A percentile compares a stretch with the other conserved stretches of the same genome.
These are phyloP conservation scores for Trichoderma oligosporum DNA, from an alignment of 2,329 filamentous ascomycete species.

Conservation along the genomic window DNA sequence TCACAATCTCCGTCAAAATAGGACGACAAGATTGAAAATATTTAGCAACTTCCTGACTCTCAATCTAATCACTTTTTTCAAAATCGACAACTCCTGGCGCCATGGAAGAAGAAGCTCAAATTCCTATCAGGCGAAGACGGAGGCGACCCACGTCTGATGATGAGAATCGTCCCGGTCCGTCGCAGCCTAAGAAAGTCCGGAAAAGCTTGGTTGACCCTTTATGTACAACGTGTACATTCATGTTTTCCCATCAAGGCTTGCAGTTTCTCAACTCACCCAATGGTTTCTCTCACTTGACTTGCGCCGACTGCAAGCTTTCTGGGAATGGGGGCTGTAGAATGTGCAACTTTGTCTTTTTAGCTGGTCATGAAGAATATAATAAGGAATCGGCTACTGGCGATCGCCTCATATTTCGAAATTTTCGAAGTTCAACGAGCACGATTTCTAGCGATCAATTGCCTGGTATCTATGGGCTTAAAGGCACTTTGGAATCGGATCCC, in stretches of 20 bases:
- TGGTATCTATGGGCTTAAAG: neutral
- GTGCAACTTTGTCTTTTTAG: neutral
- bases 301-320: neutral
- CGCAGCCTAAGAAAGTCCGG: neutral
- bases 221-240: neutral
- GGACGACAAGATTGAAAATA: too few relatives aligned
- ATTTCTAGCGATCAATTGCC: neutral
- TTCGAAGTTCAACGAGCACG: neutral
- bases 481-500: neutral
- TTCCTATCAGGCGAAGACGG: neutral
- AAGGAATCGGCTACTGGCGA: neutral
- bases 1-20: too few relatives aligned
- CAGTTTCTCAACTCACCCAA: neutral
- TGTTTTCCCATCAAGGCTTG: neutral
- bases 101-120: neutral
- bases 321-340: neutral
- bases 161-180: neutral
- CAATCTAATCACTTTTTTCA: too few relatives aligned
- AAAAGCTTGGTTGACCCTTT: neutral
- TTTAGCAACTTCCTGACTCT: too few relatives aligned
- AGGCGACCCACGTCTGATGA: neutral
- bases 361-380: neutral
- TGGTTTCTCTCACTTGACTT: neutral
- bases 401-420: neutral
- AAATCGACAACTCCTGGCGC: neutral